These are phyloP conservation scores for Fusarium siculi DNA, from an alignment of 2,329 filamentous ascomycete genomes.

Conservation along the genomic window DNA sequence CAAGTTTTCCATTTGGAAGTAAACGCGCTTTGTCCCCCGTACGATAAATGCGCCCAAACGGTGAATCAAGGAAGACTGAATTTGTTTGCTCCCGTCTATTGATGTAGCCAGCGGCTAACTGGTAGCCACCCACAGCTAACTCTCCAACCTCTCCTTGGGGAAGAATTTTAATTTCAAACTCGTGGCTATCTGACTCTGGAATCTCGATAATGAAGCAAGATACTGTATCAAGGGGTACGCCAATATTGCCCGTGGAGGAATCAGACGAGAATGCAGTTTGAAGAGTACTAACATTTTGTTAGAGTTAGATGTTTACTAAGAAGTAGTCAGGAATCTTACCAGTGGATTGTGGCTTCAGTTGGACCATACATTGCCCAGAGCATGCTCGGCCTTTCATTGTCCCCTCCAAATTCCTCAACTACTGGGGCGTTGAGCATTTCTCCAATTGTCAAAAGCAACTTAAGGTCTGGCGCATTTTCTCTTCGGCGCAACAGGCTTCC, in stretches of 20 bases:
- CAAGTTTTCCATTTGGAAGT: constrained; percentile 73
- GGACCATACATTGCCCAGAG: constrained; percentile 95
- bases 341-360: constrained; percentile 92
- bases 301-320: neutral
- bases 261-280: constrained; percentile 68
- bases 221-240: constrained; percentile 81
- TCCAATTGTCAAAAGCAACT: constrained; percentile 84
- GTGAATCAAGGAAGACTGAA: constrained; percentile 74
- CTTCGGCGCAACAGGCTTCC: constrained; percentile 79
- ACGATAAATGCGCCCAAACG: constrained; percentile 78
- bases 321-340: constrained; percentile 51
- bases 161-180: constrained; percentile 61
- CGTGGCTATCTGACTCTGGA: constrained; percentile 29
- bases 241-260: constrained; percentile 75
- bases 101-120: constrained; percentile 83
- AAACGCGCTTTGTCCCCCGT: constrained; percentile 87
- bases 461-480: constrained; percentile 72
- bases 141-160: constrained; percentile 78
- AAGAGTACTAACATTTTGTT: constrained; percentile 66
- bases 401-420: constrained; percentile 80
- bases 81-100: constrained; percentile 82
- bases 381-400: constrained; percentile 64
- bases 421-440: constrained; percentile 89
- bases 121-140: constrained; percentile 81
- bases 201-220: constrained; percentile 77